Conservation (phyloP, 2,329 filamentous ascomycete species). For the Colletotrichum salicis region DNA sequence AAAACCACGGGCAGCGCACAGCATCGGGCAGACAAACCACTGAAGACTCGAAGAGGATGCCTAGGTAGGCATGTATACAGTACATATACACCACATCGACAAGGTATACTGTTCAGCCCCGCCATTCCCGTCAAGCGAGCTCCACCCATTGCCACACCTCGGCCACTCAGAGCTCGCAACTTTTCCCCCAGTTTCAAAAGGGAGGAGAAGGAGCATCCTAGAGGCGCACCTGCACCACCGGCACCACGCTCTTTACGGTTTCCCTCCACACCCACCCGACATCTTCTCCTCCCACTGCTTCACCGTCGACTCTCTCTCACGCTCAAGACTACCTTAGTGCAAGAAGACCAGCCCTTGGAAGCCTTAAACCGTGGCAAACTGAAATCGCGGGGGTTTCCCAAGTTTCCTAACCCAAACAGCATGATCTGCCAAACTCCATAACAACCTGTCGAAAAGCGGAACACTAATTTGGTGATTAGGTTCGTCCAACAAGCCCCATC, state of each 20-base stretch:
- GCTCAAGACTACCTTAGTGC: neutral
- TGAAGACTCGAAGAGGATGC: too few relatives aligned
- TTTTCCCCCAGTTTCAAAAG: conserved; percentile 34
- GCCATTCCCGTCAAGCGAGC: conserved; percentile 21
- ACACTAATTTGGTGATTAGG: neutral
- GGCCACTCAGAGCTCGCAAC: conserved; percentile 5
- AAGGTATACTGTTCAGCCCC: neutral
- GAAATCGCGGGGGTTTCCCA: conserved; percentile 27
- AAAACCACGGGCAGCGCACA: conserved; percentile 2
- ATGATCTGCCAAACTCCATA: neutral
- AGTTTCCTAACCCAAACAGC: neutral
- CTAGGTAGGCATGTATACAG: neutral
- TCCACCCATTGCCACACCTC: neutral
- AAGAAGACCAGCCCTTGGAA: conserved; percentile 13
- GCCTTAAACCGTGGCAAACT: conserved; percentile 33
- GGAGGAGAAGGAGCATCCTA: conserved; percentile 12
- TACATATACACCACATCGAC: neutral
- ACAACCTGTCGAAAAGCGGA: neutral
- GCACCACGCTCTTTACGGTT: neutral
- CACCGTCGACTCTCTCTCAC: neutral
- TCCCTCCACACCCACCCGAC: neutral
- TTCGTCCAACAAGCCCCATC: neutral
- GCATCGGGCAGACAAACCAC: neutral
- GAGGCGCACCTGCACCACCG: neutral
- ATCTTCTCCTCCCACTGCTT: neutral